Evolutionary conservation across 257 asterid genomes (phyloP).

Genomic region (Solanum infundibuliforme): DNA sequence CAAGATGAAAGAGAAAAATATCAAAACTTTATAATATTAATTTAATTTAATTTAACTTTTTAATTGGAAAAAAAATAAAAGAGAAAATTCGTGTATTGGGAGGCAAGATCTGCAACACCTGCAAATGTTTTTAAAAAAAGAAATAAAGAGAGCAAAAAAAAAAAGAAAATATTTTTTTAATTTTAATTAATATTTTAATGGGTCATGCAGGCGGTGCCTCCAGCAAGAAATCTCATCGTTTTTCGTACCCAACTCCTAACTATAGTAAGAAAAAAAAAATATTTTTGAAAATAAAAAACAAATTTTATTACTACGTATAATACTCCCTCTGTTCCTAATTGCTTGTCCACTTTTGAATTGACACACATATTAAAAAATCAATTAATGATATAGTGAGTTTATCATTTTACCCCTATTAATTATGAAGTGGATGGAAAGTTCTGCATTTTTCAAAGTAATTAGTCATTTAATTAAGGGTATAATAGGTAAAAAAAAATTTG

Average conservation of each 20-base stretch:
- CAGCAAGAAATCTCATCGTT: constrained; percentile 12
- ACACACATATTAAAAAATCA: too few species aligned
- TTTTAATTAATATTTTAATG: background rate
- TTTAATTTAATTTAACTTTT: background rate
- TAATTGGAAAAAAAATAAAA: background rate
- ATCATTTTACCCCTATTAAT: too few species aligned
- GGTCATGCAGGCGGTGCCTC: constrained; percentile 10
- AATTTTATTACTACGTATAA: background rate
- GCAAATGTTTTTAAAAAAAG: background rate
- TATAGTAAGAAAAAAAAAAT: background rate
- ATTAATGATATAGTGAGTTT: too few species aligned
- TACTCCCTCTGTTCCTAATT: too few species aligned
- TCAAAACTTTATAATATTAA: background rate
- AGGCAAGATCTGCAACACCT: constrained; percentile 28
- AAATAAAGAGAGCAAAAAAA: background rate
- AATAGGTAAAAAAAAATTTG: too few species aligned
- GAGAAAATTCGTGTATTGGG: constrained; percentile 6
- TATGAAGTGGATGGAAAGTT: too few species aligned
- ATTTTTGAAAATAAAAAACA: background rate
- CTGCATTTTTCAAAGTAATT: too few species aligned
- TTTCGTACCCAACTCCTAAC: background rate
- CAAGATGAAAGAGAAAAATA: background rate
- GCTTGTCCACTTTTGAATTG: too few species aligned
- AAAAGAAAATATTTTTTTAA: background rate
- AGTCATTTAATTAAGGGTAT: too few species aligned